Evolutionary conservation across 2,329 filamentous ascomycete species (phyloP).

Genomic region (Venturiaceae sp.): DNA sequence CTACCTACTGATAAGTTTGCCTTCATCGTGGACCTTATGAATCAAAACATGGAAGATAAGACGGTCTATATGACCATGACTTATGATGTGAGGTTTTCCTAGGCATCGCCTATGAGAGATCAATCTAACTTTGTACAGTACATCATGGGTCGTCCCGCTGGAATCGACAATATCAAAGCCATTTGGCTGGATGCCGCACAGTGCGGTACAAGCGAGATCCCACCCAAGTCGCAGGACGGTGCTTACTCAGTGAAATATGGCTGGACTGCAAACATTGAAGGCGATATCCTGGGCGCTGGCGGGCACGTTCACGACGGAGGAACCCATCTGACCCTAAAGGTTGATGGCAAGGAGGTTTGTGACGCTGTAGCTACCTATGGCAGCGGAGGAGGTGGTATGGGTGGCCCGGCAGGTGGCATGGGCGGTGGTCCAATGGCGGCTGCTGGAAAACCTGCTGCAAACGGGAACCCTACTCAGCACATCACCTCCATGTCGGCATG

Average conservation of each 20-base stretch:
- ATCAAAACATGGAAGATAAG: conserved; percentile 5
- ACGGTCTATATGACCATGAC: conserved; percentile 3
- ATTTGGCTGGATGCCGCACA: conserved; percentile 1
- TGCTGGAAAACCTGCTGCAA: background rate
- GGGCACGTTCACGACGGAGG: conserved; percentile 5
- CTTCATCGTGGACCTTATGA: conserved; percentile 5
- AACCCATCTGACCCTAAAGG: background rate
- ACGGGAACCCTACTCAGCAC: background rate
- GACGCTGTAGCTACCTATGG: background rate
- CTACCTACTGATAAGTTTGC: background rate
- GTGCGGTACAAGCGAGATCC: conserved; percentile 4
- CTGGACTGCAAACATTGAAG: conserved; percentile 1
- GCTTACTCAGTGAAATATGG: background rate
- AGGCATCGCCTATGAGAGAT: too few species aligned
- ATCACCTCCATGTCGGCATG: background rate
- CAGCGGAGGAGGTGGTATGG: background rate
- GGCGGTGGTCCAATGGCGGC: background rate
- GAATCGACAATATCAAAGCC: background rate
- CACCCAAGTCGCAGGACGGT: background rate
- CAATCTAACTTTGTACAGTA: too few species aligned
- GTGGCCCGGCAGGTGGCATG: background rate
- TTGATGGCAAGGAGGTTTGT: conserved; percentile 1
- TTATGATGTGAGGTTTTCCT: too few species aligned
- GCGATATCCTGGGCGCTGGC: background rate
- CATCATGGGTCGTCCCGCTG: background rate